Conservation (phyloP, 2,329 filamentous ascomycete species). For the Aspergillus uvarum region DNA sequence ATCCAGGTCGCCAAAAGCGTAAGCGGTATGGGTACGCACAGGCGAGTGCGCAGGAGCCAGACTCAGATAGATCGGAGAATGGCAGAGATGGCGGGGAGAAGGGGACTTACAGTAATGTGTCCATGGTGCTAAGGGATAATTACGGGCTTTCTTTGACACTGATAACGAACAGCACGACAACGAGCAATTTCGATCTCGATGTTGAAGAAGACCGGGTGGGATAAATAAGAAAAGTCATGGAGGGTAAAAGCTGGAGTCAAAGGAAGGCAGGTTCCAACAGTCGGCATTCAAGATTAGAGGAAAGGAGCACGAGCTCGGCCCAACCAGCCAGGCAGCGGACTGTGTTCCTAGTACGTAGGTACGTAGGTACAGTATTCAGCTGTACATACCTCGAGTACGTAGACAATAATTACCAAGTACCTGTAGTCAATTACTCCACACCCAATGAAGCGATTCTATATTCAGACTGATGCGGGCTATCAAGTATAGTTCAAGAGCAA, state of each 20-base stretch:
- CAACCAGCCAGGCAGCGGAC: constrained; percentile 11
- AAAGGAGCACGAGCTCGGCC: constrained; percentile 6
- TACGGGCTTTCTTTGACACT: background rate
- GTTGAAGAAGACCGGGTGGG: background rate
- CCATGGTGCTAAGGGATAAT: constrained; percentile 37
- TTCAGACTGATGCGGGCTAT: too few species aligned
- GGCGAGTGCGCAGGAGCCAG: background rate
- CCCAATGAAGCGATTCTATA: background rate
- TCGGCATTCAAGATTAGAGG: constrained; percentile 2
- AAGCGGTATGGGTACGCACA: background rate
- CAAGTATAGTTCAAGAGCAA: too few species aligned
- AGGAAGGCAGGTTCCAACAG: background rate
- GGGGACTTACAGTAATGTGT: constrained; percentile 48
- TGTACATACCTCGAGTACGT: too few species aligned
- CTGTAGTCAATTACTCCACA: background rate
- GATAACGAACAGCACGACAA: constrained; percentile 8
- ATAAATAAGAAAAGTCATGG: background rate
- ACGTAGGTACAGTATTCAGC: background rate
- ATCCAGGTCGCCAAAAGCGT: background rate
- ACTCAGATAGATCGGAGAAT: background rate
- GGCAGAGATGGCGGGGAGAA: background rate
- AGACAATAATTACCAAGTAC: too few species aligned
- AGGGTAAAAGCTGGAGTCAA: background rate
- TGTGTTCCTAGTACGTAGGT: background rate
- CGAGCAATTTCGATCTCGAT: background rate